Conservation (phyloP, 2,329 filamentous ascomycete genomes). For the Lachnellula arida region DNA sequence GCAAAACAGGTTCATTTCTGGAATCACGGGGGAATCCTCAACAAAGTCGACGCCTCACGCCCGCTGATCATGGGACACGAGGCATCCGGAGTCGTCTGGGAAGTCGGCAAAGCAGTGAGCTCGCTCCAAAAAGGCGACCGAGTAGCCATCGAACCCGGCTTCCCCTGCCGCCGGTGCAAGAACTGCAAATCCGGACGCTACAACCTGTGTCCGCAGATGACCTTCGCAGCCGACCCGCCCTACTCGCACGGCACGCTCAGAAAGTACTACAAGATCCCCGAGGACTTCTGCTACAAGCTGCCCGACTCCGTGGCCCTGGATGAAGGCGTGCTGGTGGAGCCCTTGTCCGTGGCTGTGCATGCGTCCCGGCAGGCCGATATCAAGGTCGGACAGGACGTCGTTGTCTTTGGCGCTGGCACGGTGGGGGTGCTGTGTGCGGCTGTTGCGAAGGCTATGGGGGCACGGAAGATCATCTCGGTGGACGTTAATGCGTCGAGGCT, state of each 20-base stretch:
- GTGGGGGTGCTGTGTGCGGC: conserved; percentile 45
- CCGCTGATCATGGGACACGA: conserved; percentile 47
- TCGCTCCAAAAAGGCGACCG: conserved; percentile 33
- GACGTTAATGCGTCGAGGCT: conserved; percentile 41
- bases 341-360: conserved; percentile 47
- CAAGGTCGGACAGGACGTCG: conserved; percentile 38
- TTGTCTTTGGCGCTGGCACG: conserved; percentile 46
- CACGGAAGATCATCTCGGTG: conserved; percentile 41
- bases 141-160: conserved; percentile 45
- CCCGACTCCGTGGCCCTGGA: conserved; percentile 43
- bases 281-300: conserved; percentile 44
- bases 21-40: conserved; percentile 41
- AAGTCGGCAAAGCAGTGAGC: conserved; percentile 14
- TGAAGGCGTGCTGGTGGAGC: conserved; percentile 50
- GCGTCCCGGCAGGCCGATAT: conserved; percentile 40
- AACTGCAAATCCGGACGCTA: conserved; percentile 39
- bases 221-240: conserved; percentile 48
- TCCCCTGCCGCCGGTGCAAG: conserved; percentile 41
- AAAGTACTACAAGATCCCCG: conserved; percentile 44
- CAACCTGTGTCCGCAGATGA: conserved; percentile 39
- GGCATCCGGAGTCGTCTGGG: conserved; percentile 32
- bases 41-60: conserved; percentile 40
- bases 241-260: conserved; percentile 42
- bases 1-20: conserved; percentile 29
- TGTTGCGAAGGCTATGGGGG: conserved; percentile 42